Conservation (phyloP, 129 eudicot genomes). For the Helianthus annuus region HanXRQr2.0-SUNRISE NC_035433.2:121939453-121939952, state of each 20-base stretch:
- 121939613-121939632: background rate
- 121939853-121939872: background rate
- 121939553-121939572: constrained; percentile 25
- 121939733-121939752: background rate
- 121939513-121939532: constrained; percentile 21
- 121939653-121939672: constrained; percentile 14
- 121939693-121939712: background rate
- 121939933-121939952: no score
- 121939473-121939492: constrained; percentile 21
- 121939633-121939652: background rate
- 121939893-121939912: constrained; percentile 14
- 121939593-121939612: constrained; percentile 14
- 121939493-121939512: constrained; percentile 26
- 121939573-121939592: constrained; percentile 9
- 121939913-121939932: background rate
- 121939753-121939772: background rate
- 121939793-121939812: constrained; percentile 12
- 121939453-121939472: constrained; percentile 30
- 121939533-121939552: constrained; percentile 24
- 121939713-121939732: no score
- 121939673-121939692: constrained; percentile 13
- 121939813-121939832: background rate
- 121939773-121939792: constrained; percentile 7
- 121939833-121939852: background rate
- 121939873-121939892: background rate